These are phyloP conservation scores for Cytauxzoon felis DNA, from an alignment of 169 alveolate species.

Conservation along the genomic window DNA sequence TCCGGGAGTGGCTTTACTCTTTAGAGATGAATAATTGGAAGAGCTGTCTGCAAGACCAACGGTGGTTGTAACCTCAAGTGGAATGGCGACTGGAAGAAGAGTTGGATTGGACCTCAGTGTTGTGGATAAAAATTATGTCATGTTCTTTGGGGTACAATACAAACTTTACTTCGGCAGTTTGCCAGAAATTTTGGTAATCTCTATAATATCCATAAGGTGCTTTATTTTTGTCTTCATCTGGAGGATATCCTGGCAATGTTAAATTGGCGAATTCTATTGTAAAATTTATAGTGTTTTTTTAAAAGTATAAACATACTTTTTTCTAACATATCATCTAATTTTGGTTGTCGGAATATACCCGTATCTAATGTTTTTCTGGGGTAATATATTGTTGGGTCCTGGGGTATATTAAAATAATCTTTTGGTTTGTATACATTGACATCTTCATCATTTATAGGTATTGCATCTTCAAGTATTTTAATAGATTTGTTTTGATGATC, in stretches of 20 bases:
- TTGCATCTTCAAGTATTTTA: too few relatives aligned
- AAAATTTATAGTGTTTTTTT: slow-evolving; percentile 37
- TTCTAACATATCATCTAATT: slow-evolving; percentile 71
- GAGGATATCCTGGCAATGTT: slow-evolving; percentile 52
- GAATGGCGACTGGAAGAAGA: too few relatives aligned
- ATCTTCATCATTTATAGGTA: slow-evolving; percentile 9
- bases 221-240: neutral
- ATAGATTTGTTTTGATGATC: too few relatives aligned
- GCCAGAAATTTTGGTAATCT: slow-evolving; percentile 58
- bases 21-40: too few relatives aligned
- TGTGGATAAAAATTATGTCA: neutral
- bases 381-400: slow-evolving; percentile 7
- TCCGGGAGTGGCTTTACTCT: too few relatives aligned
- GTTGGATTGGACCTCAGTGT: slow-evolving; percentile 10
- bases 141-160: slow-evolving; percentile 17
- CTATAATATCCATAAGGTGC: slow-evolving; percentile 51
- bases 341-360: slow-evolving; percentile 75
- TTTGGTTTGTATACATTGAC: slow-evolving; percentile 57
- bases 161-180: slow-evolving; percentile 32
- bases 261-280: too few relatives aligned
- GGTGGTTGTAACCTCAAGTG: too few relatives aligned
- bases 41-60: too few relatives aligned
- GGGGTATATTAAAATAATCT: slow-evolving; percentile 60
- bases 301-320: slow-evolving; percentile 52
- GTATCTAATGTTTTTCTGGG: slow-evolving; percentile 71